These are phyloP conservation scores for Ustilago hordei DNA, from an alignment of 1,284 basidiomycete genomes.

Conservation along the genomic window DNA sequence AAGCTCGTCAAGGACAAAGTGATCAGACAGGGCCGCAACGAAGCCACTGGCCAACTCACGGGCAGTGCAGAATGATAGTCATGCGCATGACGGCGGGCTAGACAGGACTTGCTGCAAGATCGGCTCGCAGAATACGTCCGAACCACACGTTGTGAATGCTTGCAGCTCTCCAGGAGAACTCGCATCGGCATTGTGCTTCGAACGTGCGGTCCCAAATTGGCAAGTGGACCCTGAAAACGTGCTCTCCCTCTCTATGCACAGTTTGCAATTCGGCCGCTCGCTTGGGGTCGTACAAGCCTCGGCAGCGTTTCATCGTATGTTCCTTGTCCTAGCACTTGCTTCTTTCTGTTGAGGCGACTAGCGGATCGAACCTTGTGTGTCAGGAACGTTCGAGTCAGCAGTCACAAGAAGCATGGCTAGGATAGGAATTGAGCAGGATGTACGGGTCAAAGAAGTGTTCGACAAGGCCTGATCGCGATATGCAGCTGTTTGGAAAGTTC, in stretches of 20 bases:
- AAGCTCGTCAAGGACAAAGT: no score
- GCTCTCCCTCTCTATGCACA: neutral
- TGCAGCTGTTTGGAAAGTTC: neutral
- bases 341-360: neutral
- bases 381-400: neutral
- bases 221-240: conserved; percentile 22
- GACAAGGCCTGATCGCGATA: conserved; percentile 10
- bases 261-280: neutral
- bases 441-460: no score
- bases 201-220: conserved; percentile 12
- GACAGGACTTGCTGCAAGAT: no score
- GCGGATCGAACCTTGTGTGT: neutral
- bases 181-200: neutral
- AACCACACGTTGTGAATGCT: neutral
- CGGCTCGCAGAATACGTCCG: no score
- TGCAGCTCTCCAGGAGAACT: neutral
- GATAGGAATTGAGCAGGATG: neutral
- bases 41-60: no score
- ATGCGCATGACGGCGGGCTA: no score
- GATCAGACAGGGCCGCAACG: no score
- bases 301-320: neutral
- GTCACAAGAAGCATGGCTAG: neutral
- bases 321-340: neutral
- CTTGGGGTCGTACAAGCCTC: neutral
- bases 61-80: no score